A percentile compares a stretch with the other conserved stretches of the same genome.
Conservation (phyloP, 2,329 filamentous ascomycete genomes). For the Sclerotinia sclerotiorum region DNA sequence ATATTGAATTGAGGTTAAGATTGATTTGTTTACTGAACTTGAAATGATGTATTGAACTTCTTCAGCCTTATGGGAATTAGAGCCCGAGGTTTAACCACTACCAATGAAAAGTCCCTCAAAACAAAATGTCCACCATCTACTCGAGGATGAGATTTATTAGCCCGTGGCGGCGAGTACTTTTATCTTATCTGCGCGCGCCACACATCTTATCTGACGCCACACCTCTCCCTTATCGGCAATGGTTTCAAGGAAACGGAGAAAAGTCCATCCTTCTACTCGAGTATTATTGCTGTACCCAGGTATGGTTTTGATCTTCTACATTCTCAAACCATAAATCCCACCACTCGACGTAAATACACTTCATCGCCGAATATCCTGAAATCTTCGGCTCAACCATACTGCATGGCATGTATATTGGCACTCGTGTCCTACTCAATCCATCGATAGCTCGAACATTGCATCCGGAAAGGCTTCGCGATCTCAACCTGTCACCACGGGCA, state of each 20-base stretch:
- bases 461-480: background rate
- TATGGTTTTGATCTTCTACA: background rate
- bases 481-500: background rate
- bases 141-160: too few relatives aligned
- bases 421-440: background rate
- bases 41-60: background rate
- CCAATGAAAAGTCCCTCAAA: background rate
- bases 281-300: too few relatives aligned
- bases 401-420: background rate
- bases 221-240: background rate
- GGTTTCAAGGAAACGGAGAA: too few relatives aligned
- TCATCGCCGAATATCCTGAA: background rate
- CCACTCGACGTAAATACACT: background rate
- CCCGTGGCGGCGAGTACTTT: background rate
- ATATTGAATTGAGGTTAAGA: background rate
- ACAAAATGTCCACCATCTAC: background rate
- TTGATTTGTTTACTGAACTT: background rate
- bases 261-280: too few relatives aligned
- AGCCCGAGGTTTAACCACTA: slow-evolving; percentile 1
- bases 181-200: slow-evolving; percentile 1
- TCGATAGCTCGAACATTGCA: background rate
- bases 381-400: background rate
- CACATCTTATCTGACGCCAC: background rate
- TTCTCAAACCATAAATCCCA: background rate
- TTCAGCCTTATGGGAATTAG: slow-evolving; percentile 11